Base-by-base conservation (phyloP, 2,329 filamentous ascomycete genomes). In the Aspergillus awamori region DNA sequence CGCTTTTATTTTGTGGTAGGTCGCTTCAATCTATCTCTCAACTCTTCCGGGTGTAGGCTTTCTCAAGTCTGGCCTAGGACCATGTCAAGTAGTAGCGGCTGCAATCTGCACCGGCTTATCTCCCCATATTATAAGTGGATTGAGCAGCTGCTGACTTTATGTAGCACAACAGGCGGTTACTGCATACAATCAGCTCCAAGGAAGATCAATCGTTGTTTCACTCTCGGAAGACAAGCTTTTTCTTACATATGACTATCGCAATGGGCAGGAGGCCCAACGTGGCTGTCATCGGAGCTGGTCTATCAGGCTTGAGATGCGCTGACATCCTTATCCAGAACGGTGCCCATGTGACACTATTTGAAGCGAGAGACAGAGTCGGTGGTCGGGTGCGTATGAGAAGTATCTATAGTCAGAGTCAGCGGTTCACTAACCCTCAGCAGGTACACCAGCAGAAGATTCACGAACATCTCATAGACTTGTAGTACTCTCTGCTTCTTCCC, bases 231-330 rank as follows among this genome's bases (percentile, higher is more conserved):
- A 45, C 8, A 39, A 24, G 4, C 30, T 48, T 38, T 26, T 8
- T 54, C 22, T 36, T 39, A 13, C 24, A 53, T 20, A 24, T 24
- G 15, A 28, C 54, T 4, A 45, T 53, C 52, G 61, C 65, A n/a
- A 77, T 75, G 72, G 74, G 72, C 26, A 76, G 74, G 57, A 74
- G 70, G 48, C 81, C 81, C 6, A 81, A 81, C 62, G 77, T 88
- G n/a, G 84, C 85, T 47, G 76, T 89, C 26, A 79, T 89, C 8
- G 86, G 86, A 17, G 85, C 85, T 39, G 86, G 86, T 10, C 76
- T 88, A 22, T 82, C 86, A 10, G 86, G 86, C 1, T 71, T 88
- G 20, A 79, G 85, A 69, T 87, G 84, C 67, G 85, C 86, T 38
- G 84, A 87, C 62, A 75, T 87, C 13, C 75, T 88, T 7, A 71